Evolutionary conservation across 2,329 filamentous ascomycete species (phyloP), one percentile per base, ranked within the genome.

Genomic region (Metarhizium rileyi): DNA sequence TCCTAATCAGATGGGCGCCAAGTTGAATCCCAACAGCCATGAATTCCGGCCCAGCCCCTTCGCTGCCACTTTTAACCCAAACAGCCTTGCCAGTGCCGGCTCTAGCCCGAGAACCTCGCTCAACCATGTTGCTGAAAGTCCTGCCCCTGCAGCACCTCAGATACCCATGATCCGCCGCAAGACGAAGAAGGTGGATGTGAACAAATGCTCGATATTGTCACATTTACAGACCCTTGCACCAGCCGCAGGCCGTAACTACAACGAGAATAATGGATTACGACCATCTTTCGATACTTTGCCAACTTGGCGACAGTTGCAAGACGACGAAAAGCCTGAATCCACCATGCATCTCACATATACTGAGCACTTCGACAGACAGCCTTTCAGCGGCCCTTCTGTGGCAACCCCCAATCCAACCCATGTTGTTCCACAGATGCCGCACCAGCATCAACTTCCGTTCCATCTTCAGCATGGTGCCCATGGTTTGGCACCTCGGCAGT

Each of bases 21-120:
- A 81, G 64, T 62, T 84, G 57, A 84, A 84, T 54, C 81, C 81
- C 6, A 82, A 80, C 58, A 83, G 75, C 57, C 74, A 79, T 61
- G 90, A 95, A 60, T 97, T 96, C 69, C 83, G 86, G 55, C 93
- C 91, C 18, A 94, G 85, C 59, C 83, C 87, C 4, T 85, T 85
- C 53, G 90, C 90, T 0, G 78, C 80, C 42, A 76, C 84, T 1
- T 97, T 98, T 68, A 91, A 83, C 57, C 91, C 87, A 5, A 87
- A 70, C 23, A 73, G 75, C 4, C 72, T 75, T 44, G 71, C 74
- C n/a, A 87, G 84, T 61, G 75, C 79, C 44, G 76, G 80, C 33
- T 88, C 87, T 3, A 94, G 86, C 61, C 87, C 89, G 27, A 77
- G 78, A 30, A 80, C 84, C 2, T 71, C 71, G 55, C 75, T 76